A percentile compares a stretch with the other conserved stretches of the same genome.
Conservation (phyloP, 2,329 filamentous ascomycete genomes). For the Diaporthe helianthi region DNA sequence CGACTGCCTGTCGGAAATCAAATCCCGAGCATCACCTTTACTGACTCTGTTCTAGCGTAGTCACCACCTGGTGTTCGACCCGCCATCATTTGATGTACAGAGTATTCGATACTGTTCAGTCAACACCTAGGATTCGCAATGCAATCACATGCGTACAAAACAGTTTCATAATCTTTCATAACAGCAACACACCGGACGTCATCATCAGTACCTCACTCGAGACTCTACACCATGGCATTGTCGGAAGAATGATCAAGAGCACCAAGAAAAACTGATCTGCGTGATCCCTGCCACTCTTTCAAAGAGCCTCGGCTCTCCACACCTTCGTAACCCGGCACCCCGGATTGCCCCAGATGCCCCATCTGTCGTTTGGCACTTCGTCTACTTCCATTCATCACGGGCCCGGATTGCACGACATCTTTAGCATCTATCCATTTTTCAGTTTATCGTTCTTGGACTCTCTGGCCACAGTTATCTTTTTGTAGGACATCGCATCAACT, state of each 20-base stretch:
- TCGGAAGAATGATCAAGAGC: neutral
- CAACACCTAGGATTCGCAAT: neutral
- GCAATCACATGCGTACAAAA: neutral
- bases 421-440: neutral
- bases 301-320: slow-evolving; percentile 35
- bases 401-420: neutral
- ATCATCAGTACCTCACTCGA: neutral
- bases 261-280: slow-evolving; percentile 12
- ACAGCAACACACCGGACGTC: neutral
- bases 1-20: neutral
- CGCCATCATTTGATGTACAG: neutral
- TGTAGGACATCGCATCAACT: neutral
- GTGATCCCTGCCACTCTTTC: slow-evolving; percentile 24
- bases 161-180: neutral
- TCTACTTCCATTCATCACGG: neutral
- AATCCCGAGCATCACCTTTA: neutral
- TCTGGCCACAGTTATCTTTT: neutral
- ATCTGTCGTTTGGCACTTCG: neutral
- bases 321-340: slow-evolving; percentile 3
- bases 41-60: too few relatives aligned
- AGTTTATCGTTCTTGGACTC: neutral
- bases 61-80: neutral
- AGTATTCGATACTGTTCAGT: neutral
- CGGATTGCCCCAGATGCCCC: slow-evolving; percentile 20
- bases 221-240: neutral